Evolutionary conservation across 805 yeast genomes (phyloP), one percentile per base, ranked within the genome.

Genomic region (Metschnikowia shivogae): DNA sequence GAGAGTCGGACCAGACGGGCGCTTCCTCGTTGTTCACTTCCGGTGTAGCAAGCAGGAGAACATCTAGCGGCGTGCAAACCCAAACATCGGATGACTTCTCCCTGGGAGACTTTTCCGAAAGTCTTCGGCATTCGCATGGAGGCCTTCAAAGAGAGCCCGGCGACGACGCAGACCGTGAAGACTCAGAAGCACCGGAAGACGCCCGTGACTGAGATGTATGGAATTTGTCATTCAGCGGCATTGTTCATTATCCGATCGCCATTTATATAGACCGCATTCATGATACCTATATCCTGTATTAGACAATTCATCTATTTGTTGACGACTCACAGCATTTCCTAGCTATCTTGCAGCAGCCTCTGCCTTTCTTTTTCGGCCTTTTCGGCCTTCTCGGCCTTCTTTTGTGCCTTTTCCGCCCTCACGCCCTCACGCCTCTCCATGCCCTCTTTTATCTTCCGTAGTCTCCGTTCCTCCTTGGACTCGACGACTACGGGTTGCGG

Each of bases 401-500:
- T 46, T 34, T 41, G 27, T 17, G 47, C 52, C 37, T 54, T 54
- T 20, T 48, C 54, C 4, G 50, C 55, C 28, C 52, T 33, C 13
- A 54, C 58, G n/a, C 45, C 39, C 5, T 48, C 54, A n/a, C 57
- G 46, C 17, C 58, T 44, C 17, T 44, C 56, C 54, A 55, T 44
- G 1, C 81, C 87, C 54, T 81, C 86, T 42, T 50, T 59, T 6
- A 68, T 74, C 55, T 77, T 81, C 39, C 86, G 62, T 42, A 66
- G 65, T 43, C 80, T 67, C 54, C 85, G 67, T 46, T 80, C 78
- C 49, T 81, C 85, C 49, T 80, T 80, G 0, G 82, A 71, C 52
- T 81, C 86, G 34, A 41, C 47, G 11, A 44, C 42, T 11, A 33
- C 34, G 10, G 12, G n/a, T 10, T 37, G 50, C 1, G 30, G 43